Evolutionary conservation across 495 filamentous ascomycete genomes (phyloP).

Genomic region (Cryomyces minteri): DNA sequence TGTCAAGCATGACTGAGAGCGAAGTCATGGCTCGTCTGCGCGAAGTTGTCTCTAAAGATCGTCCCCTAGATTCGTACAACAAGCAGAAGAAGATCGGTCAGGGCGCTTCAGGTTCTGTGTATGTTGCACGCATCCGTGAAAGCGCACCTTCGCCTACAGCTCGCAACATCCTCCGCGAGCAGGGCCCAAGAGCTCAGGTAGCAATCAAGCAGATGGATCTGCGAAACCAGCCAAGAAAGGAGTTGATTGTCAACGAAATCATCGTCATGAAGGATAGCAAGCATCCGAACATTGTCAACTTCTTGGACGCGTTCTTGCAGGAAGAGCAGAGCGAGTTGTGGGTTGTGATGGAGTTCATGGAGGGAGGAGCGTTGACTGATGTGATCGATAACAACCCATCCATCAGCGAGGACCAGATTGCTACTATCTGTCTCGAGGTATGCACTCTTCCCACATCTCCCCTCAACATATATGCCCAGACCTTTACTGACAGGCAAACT

Average conservation of each 20-base stretch:
- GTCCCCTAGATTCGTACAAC: slow-evolving; percentile 79
- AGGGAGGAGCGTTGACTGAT: slow-evolving; percentile 91
- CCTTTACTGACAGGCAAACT: slow-evolving; percentile 2
- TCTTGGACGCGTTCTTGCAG: slow-evolving; percentile 87
- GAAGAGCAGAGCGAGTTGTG: slow-evolving; percentile 86
- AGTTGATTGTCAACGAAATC: slow-evolving; percentile 97
- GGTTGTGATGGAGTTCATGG: slow-evolving; percentile 99
- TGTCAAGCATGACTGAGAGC: slow-evolving; percentile 91
- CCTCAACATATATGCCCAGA: background rate
- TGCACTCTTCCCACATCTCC: background rate
- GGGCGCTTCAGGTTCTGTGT: slow-evolving; percentile 92
- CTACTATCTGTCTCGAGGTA: slow-evolving; percentile 93
- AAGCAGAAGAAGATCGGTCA: slow-evolving; percentile 99
- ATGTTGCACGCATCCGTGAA: slow-evolving; percentile 85
- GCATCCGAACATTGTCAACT: slow-evolving; percentile 97
- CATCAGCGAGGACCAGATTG: slow-evolving; percentile 91
- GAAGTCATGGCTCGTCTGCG: slow-evolving; percentile 92
- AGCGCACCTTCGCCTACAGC: slow-evolving; percentile 46
- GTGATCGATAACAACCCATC: slow-evolving; percentile 91
- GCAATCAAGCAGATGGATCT: slow-evolving; percentile 99
- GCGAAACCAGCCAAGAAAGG: slow-evolving; percentile 90
- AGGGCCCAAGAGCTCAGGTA: slow-evolving; percentile 57
- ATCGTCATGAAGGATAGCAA: slow-evolving; percentile 99
- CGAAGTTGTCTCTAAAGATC: slow-evolving; percentile 81
- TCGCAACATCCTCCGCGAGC: slow-evolving; percentile 42